Evolutionary conservation across 768 basidiomycete species (phyloP), one percentile per base, ranked within the genome.

Genomic region (Lactarius hatsudake): DNA sequence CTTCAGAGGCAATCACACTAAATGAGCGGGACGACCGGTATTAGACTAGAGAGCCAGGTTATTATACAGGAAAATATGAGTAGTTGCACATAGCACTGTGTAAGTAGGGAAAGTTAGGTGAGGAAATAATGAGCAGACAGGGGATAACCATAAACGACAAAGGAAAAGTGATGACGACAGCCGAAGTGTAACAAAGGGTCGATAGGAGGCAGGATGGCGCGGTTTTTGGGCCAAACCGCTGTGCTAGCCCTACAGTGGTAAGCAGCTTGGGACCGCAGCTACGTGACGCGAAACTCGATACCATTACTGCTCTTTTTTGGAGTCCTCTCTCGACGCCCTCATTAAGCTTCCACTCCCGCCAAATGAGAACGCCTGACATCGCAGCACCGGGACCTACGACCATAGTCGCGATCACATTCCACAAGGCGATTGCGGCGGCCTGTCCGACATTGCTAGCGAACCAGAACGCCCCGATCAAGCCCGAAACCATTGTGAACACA

Each of bases 341-440:
- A 26, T 71, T 69, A 23, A 71, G 55, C 61, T 34, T 59, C 61
- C 60, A 43, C 40, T 69, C 70, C 26, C 68, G 55, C 64, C 68
- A 71, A 30, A 71, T 28, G 28, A 69, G 62, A 40, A 65, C 59
- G 9, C 70, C 68, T 7, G 68, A 65, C 18, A 69, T 40, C 15
- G 70, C 70, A 23, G 68, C 70, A 8, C 70, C 70, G 9, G 70
- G 64, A 7, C 70, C 70, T 36, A 69, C 20, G 2, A 62, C 17
- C 7, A 55, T 34, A 1, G 70, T 63, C 7, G 68, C 64, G n/a
- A 56, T 34, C 12, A 66, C 30, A 13, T 62, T 57, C 70, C 70
- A 71, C 36, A 65, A 15, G 20, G 38, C 9, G 43, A 71, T 51
- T 18, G 51, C 48, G 51, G 26, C 32, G 4, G 40, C 51, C 30